Base-by-base conservation (phyloP, 176 grass and related monocot species). In the Luzula sylvatica region DNA sequence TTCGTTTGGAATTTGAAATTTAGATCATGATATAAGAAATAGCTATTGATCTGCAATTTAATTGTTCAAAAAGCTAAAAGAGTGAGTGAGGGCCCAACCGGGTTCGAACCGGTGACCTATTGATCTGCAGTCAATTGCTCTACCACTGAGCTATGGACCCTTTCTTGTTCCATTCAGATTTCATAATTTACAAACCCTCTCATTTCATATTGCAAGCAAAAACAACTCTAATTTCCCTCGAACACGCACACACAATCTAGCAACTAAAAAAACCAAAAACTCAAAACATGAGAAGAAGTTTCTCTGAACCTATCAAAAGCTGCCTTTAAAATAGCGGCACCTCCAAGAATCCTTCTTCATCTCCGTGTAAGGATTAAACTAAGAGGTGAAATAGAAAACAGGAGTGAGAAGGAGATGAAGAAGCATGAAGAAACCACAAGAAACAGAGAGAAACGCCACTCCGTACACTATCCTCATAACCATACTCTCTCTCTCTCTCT, bases 101-200 rank as follows among this genome's bases (percentile, higher is more conserved):
- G 85, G 74, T 89, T 96, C 92, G 81, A 96, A 96, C 92, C 85
- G 78, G 85, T 98, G 92, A 90, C 85, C 92, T 90, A 89, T 90
- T 98, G 85, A 98, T 98, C 92, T 98, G 92, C 92, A 98, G 92
- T 98, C 86, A 98, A 98, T 87, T 98, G 92, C 92, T 90, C 92
- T 98, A 98, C 92, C 81, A 98, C 92, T 98, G 92, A 98, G 92
- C 86, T 92, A 98, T 87, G 86, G 72, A 90, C 85, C 92, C 92
- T 0, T 39, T 7, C 14, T 20, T 54, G 16, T 35, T 2, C 30
- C 5, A 7, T 1, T 35, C 30, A 7, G 7, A 4, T 9, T 7
- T 35, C 5, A 35, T 0, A 35, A 35, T 35, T 1, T 35, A 35
- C 30, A 35, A 35, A 35, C 7, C 30, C 30, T 35, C n/a, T n/a